Conservation (phyloP, 495 filamentous ascomycete species). For the Aspergillus leporis region DNA sequence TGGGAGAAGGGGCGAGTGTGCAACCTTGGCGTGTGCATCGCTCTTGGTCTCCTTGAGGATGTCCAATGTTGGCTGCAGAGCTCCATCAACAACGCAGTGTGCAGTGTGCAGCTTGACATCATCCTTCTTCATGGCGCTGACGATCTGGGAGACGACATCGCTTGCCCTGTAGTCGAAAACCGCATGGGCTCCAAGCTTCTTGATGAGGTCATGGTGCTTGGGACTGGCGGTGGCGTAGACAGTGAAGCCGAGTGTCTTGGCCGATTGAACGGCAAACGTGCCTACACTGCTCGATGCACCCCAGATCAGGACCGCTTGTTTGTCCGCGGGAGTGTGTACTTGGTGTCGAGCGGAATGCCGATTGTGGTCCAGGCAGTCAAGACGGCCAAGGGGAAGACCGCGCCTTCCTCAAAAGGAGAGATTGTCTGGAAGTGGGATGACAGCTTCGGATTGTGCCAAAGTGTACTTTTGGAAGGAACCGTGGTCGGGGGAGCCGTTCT, state of each 20-base stretch:
- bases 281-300: conserved; percentile 50
- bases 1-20: conserved; percentile 26
- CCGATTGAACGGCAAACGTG: conserved; percentile 41
- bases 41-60: conserved; percentile 34
- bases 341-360: conserved; percentile 33
- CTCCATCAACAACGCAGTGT: conserved; percentile 26
- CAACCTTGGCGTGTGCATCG: conserved; percentile 27
- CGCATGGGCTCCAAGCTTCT: conserved; percentile 41
- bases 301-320: conserved; percentile 47
- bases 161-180: conserved; percentile 47
- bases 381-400: conserved; percentile 39
- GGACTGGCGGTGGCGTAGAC: conserved; percentile 48
- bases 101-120: conserved; percentile 33
- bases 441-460: conserved; percentile 25
- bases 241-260: conserved; percentile 39
- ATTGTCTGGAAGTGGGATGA: conserved; percentile 32
- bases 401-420: conserved; percentile 41
- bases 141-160: conserved; percentile 39
- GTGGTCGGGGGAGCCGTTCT: conserved; percentile 30
- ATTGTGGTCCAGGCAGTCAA: conserved; percentile 34
- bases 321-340: conserved; percentile 27
- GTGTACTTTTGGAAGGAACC: conserved; percentile 43
- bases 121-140: conserved; percentile 34
- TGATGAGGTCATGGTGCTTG: conserved; percentile 44
- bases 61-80: conserved; percentile 24